Evolutionary conservation across 2,329 filamentous ascomycete genomes (phyloP), one percentile per base, ranked within the genome.

Genomic region (Xylariaceae sp.): DNA sequence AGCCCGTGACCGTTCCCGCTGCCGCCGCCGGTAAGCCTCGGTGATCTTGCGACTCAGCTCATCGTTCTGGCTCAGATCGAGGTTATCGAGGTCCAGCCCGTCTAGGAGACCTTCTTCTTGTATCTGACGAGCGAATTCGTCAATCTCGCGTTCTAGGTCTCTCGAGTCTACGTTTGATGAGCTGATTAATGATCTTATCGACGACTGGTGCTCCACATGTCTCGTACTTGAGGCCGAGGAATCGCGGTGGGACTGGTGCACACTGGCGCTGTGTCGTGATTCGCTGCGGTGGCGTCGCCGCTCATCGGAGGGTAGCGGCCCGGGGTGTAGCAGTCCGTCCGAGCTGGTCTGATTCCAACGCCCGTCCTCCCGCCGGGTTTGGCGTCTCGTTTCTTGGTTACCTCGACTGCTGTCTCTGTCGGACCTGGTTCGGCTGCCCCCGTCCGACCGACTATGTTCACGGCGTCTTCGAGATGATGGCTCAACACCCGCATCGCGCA

Each of bases 41-140:
- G 91, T 92, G 63, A 97, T 96, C 55, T 88, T 85, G 65, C 92
- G 88, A 60, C 89, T 95, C 15, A 97, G 83, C 65, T 95, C 89
- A 65, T 96, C 91, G 67, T 96, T 90, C 64, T 91, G 88, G 46
- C 77, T 83, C 15, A 90, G 78, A 58, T 92, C 91, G 50, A 96
- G 84, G 59, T 92, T 92, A 64, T 94, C 88, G 51, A 96, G 74
- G 67, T 96, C 92, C 44, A 96, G 84, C 16, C 90, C 92, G 64
- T 96, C 89, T 32, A 96, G 72, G 18, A 96, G 73, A 0, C 92
- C 91, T 66, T 96, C 90, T 59, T 92, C 87, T 61, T 92, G 80
- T 55, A 95, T 96, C 67, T 95, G 90, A 41, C 89, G 83, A 61
- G 95, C 81, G 63, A 96, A 95, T 56, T 94, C 90, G 61, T 94